phyloP scores from a whole-genome alignment of 768 basidiomycete genomes.

The Phaffia australis region DNA sequence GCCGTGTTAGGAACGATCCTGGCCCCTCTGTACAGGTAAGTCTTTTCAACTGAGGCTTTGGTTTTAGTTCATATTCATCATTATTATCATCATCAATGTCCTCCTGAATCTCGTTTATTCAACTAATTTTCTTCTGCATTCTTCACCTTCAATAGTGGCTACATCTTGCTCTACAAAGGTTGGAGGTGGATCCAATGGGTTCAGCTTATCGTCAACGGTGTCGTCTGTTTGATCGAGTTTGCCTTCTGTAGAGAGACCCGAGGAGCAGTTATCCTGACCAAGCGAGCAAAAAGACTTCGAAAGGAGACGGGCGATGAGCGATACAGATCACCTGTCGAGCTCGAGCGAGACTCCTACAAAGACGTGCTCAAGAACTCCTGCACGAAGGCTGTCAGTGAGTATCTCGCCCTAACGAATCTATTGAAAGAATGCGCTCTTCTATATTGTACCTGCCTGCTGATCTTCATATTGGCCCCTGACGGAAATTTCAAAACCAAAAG shows the following conservation, averaged over 20 bases:
- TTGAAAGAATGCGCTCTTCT: not conserved
- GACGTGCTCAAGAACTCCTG: conserved; percentile 27
- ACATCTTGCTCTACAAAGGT: conserved; percentile 27
- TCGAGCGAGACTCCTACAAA: conserved; percentile 28
- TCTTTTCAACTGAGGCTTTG: not conserved
- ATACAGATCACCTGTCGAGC: conserved; percentile 28
- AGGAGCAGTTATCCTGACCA: conserved; percentile 29
- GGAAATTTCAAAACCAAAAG: not conserved
- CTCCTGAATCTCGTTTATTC: no score
- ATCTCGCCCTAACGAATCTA: not conserved
- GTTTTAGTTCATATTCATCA: no score
- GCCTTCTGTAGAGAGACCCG: conserved; percentile 30
- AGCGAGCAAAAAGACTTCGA: conserved; percentile 28
- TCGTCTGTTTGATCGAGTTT: conserved; percentile 26
- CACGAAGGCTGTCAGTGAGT: conserved; percentile 25
- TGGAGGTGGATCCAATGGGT: conserved; percentile 29
- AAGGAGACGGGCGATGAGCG: conserved; percentile 28
- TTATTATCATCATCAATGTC: no score
- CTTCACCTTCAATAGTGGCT: conserved; percentile 23
- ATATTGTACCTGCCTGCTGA: not conserved
- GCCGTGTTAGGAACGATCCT: conserved; percentile 30
- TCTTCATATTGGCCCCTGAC: not conserved
- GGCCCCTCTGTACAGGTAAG: conserved; percentile 26
- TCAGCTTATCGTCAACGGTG: conserved; percentile 29
- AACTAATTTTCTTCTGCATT: no score